Base-by-base conservation (phyloP, 257 asterid genomes). In the Plantago elongata region DNA sequence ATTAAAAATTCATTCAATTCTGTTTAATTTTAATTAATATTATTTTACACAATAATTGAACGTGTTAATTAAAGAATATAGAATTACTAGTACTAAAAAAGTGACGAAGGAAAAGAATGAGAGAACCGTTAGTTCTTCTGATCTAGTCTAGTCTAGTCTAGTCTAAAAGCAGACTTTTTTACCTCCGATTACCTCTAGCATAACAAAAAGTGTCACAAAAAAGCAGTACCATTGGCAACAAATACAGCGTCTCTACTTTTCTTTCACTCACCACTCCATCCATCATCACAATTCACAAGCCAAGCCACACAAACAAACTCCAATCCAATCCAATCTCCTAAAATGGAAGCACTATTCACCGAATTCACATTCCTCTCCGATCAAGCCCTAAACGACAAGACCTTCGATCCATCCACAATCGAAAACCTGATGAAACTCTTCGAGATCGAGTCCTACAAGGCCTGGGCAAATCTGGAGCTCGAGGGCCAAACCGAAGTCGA, bases 381-480 rank as follows among this genome's bases (percentile, higher is more conserved):
- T 34, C 75, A 74, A 48, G 79, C 96, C 47, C 90, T 88, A 2
- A 57, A 60, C 62, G 90, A 88, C 87, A 84, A 77, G 80, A 79
- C 9, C 62, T 88, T 91, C 70, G 94, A 91, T 51, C 95, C 95
- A 0, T 72, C 84, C 27, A 72, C 86, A 48, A 81, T 86, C 17
- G 95, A 88, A 64, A 81, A 81, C 45, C 92, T 91, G 42, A 72
- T 86, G 85, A 86, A 73, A 37, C 87, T 91, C 22, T 91, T 91
- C 65, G 98, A 88, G 70, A 64, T 88, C 27, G 98, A 91, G 57
- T 79, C 90, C 5, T 88, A 86, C 87, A 84, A 75, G 73, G 96
- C 94, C 5, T 88, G 98, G 98, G 96, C 95, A 8, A 74, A 83
- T 55, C 80, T 81, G 60, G 95, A 91, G 74, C 83, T 86, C 17